Conservation (phyloP, 1,284 basidiomycete genomes). For the Xerocomus minutiporus region DNA sequence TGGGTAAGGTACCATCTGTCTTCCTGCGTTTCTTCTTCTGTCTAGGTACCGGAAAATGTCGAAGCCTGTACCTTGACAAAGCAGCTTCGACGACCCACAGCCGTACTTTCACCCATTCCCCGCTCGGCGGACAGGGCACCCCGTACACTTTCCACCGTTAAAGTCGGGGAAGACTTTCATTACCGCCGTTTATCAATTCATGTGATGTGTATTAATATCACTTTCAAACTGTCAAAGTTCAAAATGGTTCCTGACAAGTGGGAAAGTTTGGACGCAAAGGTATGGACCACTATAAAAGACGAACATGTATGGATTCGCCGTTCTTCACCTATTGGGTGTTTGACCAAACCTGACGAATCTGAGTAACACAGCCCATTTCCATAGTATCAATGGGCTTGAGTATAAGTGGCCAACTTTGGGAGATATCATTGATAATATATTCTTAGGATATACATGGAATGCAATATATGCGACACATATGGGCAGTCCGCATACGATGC, state of each 20-base stretch:
- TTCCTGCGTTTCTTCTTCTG: neutral
- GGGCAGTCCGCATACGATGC: neutral
- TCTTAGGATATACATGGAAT: neutral
- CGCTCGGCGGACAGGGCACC: neutral
- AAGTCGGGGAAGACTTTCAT: neutral
- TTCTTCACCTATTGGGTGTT: neutral
- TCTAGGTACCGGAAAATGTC: neutral
- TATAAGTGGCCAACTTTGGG: too few species aligned
- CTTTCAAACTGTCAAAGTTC: neutral
- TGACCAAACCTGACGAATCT: neutral
- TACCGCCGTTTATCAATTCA: neutral
- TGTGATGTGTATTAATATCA: neutral
- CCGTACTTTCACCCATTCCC: neutral
- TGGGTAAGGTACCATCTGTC: slow-evolving; percentile 4
- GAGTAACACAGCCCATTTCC: too few species aligned
- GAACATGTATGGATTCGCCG: neutral
- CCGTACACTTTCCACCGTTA: neutral
- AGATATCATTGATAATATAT: neutral
- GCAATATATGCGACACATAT: neutral
- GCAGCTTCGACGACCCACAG: neutral
- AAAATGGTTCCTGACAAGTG: neutral
- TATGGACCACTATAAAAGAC: neutral
- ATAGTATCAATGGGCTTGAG: too few species aligned
- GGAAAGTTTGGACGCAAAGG: neutral
- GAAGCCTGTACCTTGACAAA: neutral